A percentile compares a stretch with the other conserved stretches of the same genome.
Conservation (phyloP, 495 filamentous ascomycete genomes). For the Penicilliopsis zonata region DNA sequence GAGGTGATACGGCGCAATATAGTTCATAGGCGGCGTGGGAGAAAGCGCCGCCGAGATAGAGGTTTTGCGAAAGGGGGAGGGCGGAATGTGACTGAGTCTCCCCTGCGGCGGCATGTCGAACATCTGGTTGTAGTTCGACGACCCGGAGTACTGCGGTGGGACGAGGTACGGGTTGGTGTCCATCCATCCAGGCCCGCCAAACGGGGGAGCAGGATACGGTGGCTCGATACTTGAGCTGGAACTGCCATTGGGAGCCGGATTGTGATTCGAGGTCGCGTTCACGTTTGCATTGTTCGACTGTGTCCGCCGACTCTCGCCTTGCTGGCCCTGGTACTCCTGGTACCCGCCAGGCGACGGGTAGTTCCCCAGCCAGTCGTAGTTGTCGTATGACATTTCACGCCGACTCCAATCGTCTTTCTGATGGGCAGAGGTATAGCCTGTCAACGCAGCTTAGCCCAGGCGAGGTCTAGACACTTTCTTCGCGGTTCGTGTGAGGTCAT, state of each 20-base stretch:
- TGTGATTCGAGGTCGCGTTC: not conserved
- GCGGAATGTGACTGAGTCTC: not conserved
- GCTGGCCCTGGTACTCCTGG: not conserved
- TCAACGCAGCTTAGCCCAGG: too few relatives aligned
- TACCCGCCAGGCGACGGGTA: constrained; percentile 1
- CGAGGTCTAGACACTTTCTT: too few relatives aligned
- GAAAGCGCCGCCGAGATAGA: not conserved
- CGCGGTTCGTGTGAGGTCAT: too few relatives aligned
- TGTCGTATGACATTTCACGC: constrained; percentile 8
- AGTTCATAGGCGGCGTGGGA: not conserved
- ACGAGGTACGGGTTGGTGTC: not conserved
- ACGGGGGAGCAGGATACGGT: not conserved
- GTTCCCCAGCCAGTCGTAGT: constrained; percentile 7
- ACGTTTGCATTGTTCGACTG: not conserved
- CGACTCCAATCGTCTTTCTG: too few relatives aligned
- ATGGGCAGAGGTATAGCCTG: too few relatives aligned
- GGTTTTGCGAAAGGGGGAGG: not conserved
- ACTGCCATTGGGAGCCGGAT: not conserved
- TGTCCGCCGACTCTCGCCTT: not conserved
- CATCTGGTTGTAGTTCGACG: constrained; percentile 1
- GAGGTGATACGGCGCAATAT: not conserved
- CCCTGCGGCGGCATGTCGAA: not conserved
- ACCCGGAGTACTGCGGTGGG: not conserved
- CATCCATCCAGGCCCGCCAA: not conserved
- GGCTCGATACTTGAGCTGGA: not conserved